These are phyloP conservation scores for Dimocarpus longan DNA, from an alignment of 345 rosid species.

Conservation along the genomic window DNA sequence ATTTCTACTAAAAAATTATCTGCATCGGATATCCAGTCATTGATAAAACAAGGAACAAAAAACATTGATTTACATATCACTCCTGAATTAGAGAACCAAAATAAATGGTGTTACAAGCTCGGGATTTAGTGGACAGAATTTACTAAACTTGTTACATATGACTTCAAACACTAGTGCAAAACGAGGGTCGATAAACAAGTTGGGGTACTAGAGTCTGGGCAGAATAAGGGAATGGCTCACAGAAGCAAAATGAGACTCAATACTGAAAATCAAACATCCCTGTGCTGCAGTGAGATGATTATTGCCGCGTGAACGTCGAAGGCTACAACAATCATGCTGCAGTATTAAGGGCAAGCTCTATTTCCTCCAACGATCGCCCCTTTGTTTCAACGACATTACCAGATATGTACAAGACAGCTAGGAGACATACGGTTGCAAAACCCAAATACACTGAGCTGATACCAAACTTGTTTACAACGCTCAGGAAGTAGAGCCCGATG, in stretches of 20 bases:
- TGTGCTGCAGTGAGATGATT: constrained; percentile 19
- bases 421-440: constrained; percentile 73
- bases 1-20: too few relatives aligned
- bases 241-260: neutral
- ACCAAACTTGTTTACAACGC: constrained; percentile 85
- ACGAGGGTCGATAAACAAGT: neutral
- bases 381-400: constrained; percentile 89
- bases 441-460: constrained; percentile 93
- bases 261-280: neutral
- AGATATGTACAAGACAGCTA: constrained; percentile 79
- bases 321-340: constrained; percentile 29
- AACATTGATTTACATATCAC: neutral
- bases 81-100: neutral
- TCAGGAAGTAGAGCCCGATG: constrained; percentile 91
- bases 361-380: constrained; percentile 94
- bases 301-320: constrained; percentile 11
- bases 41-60: neutral
- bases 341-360: constrained; percentile 77
- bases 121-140: neutral
- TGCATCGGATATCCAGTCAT: neutral
- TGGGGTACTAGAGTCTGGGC: neutral
- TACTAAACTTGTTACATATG: neutral
- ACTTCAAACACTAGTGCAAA: neutral
- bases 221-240: neutral
- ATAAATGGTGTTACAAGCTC: neutral